Percentiles rank a stretch among this genome's conserved stretches.
These are phyloP conservation scores for Trichoderma koningiopsis DNA, from an alignment of 2,329 filamentous ascomycete genomes.

Conservation along the genomic window DNA sequence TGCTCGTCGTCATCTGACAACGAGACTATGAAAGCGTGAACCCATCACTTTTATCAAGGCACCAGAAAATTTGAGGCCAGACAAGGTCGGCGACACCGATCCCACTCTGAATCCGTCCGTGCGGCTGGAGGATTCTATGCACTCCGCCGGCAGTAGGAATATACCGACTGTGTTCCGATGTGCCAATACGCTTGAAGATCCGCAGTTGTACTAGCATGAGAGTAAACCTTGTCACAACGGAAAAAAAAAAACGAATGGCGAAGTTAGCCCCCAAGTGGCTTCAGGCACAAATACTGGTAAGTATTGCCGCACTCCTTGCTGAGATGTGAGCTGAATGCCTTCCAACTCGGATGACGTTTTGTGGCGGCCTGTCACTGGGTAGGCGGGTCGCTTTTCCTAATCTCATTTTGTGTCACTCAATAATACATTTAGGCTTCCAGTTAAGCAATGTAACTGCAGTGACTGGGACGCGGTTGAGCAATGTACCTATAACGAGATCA, in stretches of 20 bases:
- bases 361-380: not conserved
- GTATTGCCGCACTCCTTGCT: not conserved
- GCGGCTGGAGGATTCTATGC: constrained; percentile 19
- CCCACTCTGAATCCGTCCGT: constrained; percentile 15
- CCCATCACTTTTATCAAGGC: not conserved
- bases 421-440: not conserved
- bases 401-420: constrained; percentile 1
- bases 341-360: constrained; percentile 2
- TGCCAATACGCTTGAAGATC: not conserved
- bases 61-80: constrained; percentile 7
- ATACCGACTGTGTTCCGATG: constrained; percentile 15
- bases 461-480: not conserved
- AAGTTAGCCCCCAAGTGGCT: not conserved
- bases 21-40: not conserved
- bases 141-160: constrained; percentile 22
- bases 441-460: not conserved
- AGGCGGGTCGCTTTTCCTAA: not conserved
- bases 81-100: constrained; percentile 22
- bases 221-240: not conserved
- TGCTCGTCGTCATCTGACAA: not conserved
- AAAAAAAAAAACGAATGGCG: not conserved
- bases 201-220: not conserved
- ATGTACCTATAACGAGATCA: not conserved
- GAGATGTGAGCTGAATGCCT: not conserved
- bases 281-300: not conserved